A percentile compares a stretch with the other conserved stretches of the same genome.
Evolutionary conservation across 352 stramenopile species (phyloP).

Genomic region (Thalassiosira livingstoniorum): DNA sequence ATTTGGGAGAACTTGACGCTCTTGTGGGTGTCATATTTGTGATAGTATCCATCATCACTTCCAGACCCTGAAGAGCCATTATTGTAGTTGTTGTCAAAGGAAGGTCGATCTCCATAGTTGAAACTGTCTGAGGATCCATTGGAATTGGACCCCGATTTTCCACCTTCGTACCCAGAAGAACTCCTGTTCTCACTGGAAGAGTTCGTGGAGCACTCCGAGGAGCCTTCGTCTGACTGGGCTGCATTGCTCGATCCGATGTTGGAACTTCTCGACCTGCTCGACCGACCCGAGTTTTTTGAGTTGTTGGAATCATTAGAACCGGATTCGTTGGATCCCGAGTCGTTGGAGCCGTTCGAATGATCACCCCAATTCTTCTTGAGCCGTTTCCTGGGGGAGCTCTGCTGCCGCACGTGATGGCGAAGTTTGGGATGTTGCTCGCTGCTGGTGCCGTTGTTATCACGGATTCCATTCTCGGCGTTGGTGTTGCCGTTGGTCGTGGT

Average conservation of each 20-base stretch:
- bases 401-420: not conserved
- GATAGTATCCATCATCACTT: not conserved
- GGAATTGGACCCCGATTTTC: not conserved
- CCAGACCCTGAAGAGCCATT: not conserved
- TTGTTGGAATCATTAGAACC: not conserved
- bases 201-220: not conserved
- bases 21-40: slow-evolving; percentile 1
- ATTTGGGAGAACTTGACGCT: slow-evolving; percentile 6
- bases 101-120: not conserved
- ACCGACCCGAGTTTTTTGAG: not conserved
- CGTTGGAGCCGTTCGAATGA: too few relatives aligned
- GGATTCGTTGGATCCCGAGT: too few relatives aligned
- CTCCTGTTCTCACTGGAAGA: not conserved
- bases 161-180: not conserved
- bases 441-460: not conserved
- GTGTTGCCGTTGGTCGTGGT: not conserved
- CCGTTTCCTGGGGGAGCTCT: not conserved
- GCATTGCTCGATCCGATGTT: too few relatives aligned
- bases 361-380: too few relatives aligned
- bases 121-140: not conserved
- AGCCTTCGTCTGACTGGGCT: too few relatives aligned
- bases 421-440: not conserved
- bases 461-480: not conserved
- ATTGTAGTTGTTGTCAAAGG: not conserved
- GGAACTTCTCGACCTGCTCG: too few relatives aligned